Base-by-base conservation (phyloP, 2,329 filamentous ascomycete species). In the Penicillium sp. region DNA sequence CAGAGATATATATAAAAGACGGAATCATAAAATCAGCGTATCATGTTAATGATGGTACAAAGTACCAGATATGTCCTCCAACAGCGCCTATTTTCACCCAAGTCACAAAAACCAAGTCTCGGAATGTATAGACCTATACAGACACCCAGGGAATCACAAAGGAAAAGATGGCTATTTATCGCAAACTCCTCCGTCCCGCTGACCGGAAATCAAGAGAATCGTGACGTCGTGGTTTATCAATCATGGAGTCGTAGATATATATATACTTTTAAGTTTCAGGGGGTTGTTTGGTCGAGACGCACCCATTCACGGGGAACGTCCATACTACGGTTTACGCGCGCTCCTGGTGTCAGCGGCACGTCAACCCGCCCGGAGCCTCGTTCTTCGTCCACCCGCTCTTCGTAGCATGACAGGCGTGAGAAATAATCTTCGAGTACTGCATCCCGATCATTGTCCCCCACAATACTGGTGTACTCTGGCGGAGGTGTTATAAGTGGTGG, bases 371-470 rank as follows among this genome's bases (percentile, higher is more conserved):
- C 79, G 7, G 71, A 68, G 26, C 77, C 77, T 26, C 79, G 76
- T 38, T 82, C 82, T 38, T 85, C 83, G 56, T 85, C 85, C 45
- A 86, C 83, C 47, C 81, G 82, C 47, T 92, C 89, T 60, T 91
- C 90, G 66, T 92, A 75, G 38, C 70, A 73, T 0, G 91, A 91
- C 45, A 96, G 79, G 1, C 93, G 87, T 0, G 89, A 83, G 74
- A 97, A 97, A 76, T 97, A 97, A 71, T 97, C 93, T 1, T 92
- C 91, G 51, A 97, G 76, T 0, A 86, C 86, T 13, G 75, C 89
- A 78, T 80, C 93, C 76, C 74, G 92, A 82, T 78, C 88, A 83
- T 26, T 86, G 81, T 63, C 86, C 17, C 90, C 91, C 1, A 95
- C 87, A 44, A 96, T 91, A 3, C 85, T 83, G 62, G 94, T 91